Base-by-base conservation (phyloP, 441 rosid species). In the Melastoma candidum region DNA sequence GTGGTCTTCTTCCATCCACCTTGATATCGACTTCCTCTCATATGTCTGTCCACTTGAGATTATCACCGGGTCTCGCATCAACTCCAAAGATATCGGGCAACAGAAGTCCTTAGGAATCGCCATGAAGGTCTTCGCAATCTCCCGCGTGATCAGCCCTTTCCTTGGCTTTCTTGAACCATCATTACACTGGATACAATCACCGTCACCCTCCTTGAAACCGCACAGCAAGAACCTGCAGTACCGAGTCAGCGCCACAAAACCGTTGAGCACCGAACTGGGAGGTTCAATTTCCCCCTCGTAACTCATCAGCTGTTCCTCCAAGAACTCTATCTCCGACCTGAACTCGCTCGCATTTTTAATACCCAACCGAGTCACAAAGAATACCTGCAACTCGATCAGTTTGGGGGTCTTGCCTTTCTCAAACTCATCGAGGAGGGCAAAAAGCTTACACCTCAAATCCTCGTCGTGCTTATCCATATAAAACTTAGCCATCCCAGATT, bases 1-100 rank as follows among this genome's bases (percentile, higher is more conserved):
- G 49, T 88, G 90, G 44, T 97, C 95, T 74, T 84, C 95, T 56
- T 88, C 97, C 56, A 92, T 60, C 98, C 98, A 92, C 60, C 98
- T 78, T 14, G 85, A 58, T 54, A 92, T 85, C 0, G 94, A 79
- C 63, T 80, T 72, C 73, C 95, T 76, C 49, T 92, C 97, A 51
- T 88, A 92, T 2, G 95, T 92, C 60, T 92, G 98, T 9, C 97
- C 94, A 0, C 95, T 88, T 0, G 97, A 85, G 11, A 88, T 60
- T 32, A 82, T 83, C 63, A 88, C 95, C 0, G 98, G 98, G 76
- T 92, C 97, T 12, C 67, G 73, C 95, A 92, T 92, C 83, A 92
- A 63, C 69, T 92, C 98, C 64, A 82, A 57, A 0, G 90, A 79
- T 54, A 88, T 85, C 0, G 97, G 92, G 56, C 98, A 92, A 56